Percentiles rank a stretch among this genome's conserved stretches.
phyloP scores from a whole-genome alignment of 2,329 filamentous ascomycete genomes.

The Fusarium penzigii region DNA sequence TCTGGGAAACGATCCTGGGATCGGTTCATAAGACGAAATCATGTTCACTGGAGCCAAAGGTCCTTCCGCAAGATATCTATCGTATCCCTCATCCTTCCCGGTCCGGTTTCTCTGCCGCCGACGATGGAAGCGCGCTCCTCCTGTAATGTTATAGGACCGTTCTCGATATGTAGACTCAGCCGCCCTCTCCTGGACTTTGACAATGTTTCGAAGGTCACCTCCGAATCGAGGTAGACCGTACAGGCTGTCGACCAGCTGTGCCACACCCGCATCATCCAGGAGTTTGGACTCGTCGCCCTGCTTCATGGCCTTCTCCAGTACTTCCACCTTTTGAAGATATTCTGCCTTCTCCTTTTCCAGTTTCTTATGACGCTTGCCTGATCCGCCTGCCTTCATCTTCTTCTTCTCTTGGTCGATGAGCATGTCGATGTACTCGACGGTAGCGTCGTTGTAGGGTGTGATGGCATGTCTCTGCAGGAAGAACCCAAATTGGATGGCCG shows the following conservation, averaged over 20 bases:
- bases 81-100: too few species aligned
- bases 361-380: background rate
- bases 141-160: too few species aligned
- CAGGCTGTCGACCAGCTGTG: too few species aligned
- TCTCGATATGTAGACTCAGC: too few species aligned
- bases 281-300: background rate
- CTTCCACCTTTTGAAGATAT: conserved; percentile 3
- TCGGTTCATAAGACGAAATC: background rate
- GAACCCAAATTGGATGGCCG: conserved; percentile 10
- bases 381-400: conserved; percentile 5
- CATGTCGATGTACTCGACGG: conserved; percentile 8
- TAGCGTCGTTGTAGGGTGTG: conserved; percentile 9
- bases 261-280: too few species aligned
- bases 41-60: background rate
- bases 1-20: conserved; percentile 5
- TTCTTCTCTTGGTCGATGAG: conserved; percentile 4
- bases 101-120: background rate
- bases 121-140: conserved; percentile 3
- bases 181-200: too few species aligned
- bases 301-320: conserved; percentile 7
- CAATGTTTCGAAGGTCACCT: too few species aligned
- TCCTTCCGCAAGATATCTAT: background rate
- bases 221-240: too few species aligned
- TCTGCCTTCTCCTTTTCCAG: conserved; percentile 5
- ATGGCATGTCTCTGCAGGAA: conserved; percentile 7